phyloP scores from a whole-genome alignment of 2,329 filamentous ascomycete species.

The Claviceps lovelessii region DNA sequence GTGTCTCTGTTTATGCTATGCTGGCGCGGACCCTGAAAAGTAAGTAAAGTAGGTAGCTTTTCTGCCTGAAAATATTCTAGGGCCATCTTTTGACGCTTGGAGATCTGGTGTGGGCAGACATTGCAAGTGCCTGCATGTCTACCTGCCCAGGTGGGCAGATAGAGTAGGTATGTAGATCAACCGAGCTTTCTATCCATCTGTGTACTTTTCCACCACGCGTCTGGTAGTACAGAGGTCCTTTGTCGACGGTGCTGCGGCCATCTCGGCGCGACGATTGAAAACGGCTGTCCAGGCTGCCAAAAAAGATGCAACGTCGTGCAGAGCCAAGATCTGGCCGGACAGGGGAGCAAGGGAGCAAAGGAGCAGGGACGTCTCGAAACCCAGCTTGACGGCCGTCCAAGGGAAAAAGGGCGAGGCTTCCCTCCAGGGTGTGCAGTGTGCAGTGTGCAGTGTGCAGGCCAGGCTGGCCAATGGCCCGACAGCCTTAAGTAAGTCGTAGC shows the following conservation, averaged over 20 bases:
- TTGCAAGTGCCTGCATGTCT: no score
- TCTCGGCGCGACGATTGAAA: background rate
- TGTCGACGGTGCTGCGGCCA: background rate
- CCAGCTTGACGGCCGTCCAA: background rate
- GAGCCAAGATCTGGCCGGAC: background rate
- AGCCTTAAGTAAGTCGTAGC: background rate
- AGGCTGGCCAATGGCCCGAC: background rate
- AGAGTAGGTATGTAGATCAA: no score
- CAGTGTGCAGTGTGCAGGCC: background rate
- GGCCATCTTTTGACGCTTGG: no score
- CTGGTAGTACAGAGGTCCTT: background rate
- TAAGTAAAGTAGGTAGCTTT: no score
- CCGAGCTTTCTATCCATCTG: no score
- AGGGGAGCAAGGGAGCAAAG: background rate
- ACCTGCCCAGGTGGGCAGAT: no score
- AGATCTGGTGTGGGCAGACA: no score
- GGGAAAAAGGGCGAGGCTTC: background rate
- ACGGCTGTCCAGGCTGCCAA: background rate
- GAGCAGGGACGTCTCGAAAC: background rate
- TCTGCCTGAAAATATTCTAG: no score
- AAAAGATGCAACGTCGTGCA: background rate
- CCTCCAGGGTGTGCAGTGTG: background rate
- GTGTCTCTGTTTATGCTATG: no score
- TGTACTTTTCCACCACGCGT: background rate
- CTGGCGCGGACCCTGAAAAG: no score